Conservation (phyloP, 345 rosid species). For the Bruguiera sexangula region DNA sequence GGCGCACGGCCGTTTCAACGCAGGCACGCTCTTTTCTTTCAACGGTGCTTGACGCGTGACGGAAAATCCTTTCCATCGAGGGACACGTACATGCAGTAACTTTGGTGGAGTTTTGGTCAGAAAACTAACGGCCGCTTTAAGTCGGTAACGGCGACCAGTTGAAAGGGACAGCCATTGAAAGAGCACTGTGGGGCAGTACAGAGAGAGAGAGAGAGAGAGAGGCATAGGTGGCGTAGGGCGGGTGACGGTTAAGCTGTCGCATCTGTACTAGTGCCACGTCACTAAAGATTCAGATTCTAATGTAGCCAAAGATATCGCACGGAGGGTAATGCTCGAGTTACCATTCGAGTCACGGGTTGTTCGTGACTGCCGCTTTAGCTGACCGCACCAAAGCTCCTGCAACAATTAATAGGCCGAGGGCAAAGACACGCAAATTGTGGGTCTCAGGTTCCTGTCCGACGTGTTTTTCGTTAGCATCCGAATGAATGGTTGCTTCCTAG, state of each 20-base stretch:
- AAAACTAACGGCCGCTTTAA: neutral
- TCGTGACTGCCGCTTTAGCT: neutral
- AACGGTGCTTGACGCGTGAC: no score
- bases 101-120: neutral
- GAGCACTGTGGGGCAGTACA: slow-evolving; percentile 9
- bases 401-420: neutral
- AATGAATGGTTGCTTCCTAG: no score
- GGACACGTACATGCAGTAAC: no score
- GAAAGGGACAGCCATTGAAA: slow-evolving; percentile 17
- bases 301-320: neutral
- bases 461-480: no score
- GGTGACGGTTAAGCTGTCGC: slow-evolving; percentile 22
- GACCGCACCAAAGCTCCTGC: no score
- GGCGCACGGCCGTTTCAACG: no score
- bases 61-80: no score
- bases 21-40: no score
- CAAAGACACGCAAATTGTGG: neutral
- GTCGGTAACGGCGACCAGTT: slow-evolving; percentile 4
- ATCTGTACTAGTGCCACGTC: slow-evolving; percentile 23
- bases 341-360: slow-evolving; percentile 12
- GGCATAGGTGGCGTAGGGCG: slow-evolving; percentile 14
- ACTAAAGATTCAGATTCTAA: slow-evolving; percentile 20
- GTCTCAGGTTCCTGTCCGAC: no score
- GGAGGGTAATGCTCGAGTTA: neutral
- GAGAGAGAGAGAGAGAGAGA: neutral